Base-by-base conservation (phyloP, 129 eudicot genomes). In the Smallanthus sonchifolius region DNA sequence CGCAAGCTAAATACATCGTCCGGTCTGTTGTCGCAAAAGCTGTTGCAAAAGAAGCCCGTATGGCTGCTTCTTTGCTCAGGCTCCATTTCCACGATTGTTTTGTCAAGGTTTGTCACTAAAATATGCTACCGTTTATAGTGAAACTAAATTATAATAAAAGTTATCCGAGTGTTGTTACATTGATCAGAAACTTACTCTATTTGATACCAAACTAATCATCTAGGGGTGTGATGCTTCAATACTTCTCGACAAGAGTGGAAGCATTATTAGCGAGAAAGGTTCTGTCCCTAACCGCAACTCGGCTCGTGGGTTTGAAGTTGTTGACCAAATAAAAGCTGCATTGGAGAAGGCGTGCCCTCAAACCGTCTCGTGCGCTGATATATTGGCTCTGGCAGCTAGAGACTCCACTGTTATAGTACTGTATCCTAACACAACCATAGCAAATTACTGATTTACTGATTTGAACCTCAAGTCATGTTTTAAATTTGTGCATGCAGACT, bases 1-100 rank as follows among this genome's bases (percentile, higher is more conserved):
- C 97, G 2, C 77, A 77, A 43, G 89, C 90, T 1, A 65, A 70
- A 45, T 52, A 83, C 36, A 92, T 92, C 4, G 88, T 89, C 15
- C 63, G 65, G 81, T 92, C 91, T 45, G 75, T 92, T 14, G 91
- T 92, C 28, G 86, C 96, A 15, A 85, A 87, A 15, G 97, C 94
- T 1, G 97, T 92, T 14, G 89, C 91, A 32, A 87, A 67, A 82
- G 96, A 92, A 52, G 78, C 94, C 43, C 92, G 96, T 38, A 92
- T 89, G 96, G 97, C 97, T 60, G 97, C 97, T 72, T 92, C 96
- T 38, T 81, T 92, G 72, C 83, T 92, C 38, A 79, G 97, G 70
- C 93, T 92, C 56, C 97, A 89, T 74, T 92, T 92, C 81, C 97
- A 92, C 65, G 97, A 92, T 52, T 92, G 97, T 71, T 92, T 92